Conservation (phyloP, 768 basidiomycete species). For the Lactarius hatsudake region DNA sequence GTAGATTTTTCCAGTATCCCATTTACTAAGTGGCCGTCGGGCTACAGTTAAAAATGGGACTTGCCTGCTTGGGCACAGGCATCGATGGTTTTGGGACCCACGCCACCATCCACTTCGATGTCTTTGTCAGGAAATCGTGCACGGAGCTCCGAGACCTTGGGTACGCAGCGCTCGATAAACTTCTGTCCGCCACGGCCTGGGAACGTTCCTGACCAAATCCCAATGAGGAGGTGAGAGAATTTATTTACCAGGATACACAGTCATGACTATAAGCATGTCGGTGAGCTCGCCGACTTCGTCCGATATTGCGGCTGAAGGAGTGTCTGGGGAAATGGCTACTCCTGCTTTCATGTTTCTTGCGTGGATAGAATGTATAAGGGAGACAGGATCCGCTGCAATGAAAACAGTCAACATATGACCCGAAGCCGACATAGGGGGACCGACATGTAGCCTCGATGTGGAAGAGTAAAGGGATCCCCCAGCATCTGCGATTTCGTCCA, state of each 20-base stretch:
- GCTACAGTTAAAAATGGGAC: slow-evolving; percentile 26
- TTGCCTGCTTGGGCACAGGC: slow-evolving; percentile 86
- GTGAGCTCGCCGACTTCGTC: slow-evolving; percentile 78
- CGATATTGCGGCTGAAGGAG: slow-evolving; percentile 83
- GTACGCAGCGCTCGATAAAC: slow-evolving; percentile 88
- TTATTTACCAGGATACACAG: slow-evolving; percentile 80
- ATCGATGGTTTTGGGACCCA: slow-evolving; percentile 87
- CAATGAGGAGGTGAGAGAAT: slow-evolving; percentile 5
- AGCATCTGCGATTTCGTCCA: slow-evolving; percentile 91
- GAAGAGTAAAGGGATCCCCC: slow-evolving; percentile 96
- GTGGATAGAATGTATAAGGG: slow-evolving; percentile 80
- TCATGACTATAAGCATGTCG: slow-evolving; percentile 98
- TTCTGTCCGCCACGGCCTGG: slow-evolving; percentile 93
- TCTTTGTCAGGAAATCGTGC: slow-evolving; percentile 89
- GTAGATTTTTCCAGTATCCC: neutral
- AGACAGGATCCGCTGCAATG: slow-evolving; percentile 58
- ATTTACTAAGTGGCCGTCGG: neutral
- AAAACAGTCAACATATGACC: slow-evolving; percentile 3
- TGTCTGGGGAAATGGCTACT: slow-evolving; percentile 95
- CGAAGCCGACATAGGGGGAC: slow-evolving; percentile 31
- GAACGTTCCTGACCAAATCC: neutral
- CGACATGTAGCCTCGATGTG: slow-evolving; percentile 90
- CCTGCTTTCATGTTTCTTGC: slow-evolving; percentile 88
- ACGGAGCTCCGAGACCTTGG: slow-evolving; percentile 90
- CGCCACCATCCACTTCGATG: slow-evolving; percentile 97